Percentiles rank a stretch among this genome's conserved stretches.
These are phyloP conservation scores for Venturia asperata DNA, from an alignment of 2,329 filamentous ascomycete species.

Conservation along the genomic window DNA sequence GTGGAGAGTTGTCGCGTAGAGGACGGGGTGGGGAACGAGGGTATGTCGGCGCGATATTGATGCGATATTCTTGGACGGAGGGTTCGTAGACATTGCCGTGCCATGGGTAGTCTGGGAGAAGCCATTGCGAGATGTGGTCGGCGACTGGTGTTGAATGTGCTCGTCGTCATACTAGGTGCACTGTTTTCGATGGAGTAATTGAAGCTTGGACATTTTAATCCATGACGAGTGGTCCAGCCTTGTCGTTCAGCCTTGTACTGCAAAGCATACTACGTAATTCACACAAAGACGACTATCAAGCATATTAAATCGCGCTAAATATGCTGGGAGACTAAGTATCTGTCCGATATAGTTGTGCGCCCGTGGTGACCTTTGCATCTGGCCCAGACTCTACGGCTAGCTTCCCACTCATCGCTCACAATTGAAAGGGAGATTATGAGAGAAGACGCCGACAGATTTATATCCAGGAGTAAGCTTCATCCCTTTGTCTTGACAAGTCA, in stretches of 20 bases:
- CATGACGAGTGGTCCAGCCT: slow-evolving; percentile 10
- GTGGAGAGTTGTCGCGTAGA: not conserved
- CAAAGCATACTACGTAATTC: no score
- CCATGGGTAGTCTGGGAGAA: not conserved
- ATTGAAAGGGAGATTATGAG: no score
- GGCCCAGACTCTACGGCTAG: no score
- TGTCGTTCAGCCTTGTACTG: not conserved
- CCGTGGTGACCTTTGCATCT: no score
- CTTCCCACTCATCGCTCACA: no score
- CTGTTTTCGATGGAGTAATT: not conserved
- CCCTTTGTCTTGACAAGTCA: no score
- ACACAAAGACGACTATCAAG: no score
- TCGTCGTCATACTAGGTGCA: not conserved
- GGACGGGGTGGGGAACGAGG: not conserved
- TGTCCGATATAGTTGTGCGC: no score
- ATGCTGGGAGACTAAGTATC: no score
- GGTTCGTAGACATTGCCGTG: not conserved
- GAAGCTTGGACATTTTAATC: not conserved
- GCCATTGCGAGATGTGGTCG: not conserved
- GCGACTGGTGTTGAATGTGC: not conserved
- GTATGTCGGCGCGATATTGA: not conserved
- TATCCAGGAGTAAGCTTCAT: no score
- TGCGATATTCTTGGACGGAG: not conserved
- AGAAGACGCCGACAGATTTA: no score
- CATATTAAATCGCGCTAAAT: no score